A percentile compares a stretch with the other conserved stretches of the same genome.
Conservation (phyloP, 2,329 filamentous ascomycete genomes). For the Ophiostoma himal-ulmi region DNA sequence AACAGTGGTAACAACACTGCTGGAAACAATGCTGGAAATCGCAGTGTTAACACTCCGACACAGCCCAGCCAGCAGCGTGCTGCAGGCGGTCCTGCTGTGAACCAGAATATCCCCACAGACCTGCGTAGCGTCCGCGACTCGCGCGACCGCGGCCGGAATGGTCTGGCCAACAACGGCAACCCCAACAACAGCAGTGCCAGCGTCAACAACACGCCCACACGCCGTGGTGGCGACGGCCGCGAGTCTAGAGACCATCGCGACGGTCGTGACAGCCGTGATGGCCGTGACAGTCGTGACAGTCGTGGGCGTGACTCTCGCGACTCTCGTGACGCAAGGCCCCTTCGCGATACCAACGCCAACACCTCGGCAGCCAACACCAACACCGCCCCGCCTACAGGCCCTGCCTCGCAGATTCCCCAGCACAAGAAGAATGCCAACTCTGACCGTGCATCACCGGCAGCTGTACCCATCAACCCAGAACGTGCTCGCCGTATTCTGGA, state of each 20-base stretch:
- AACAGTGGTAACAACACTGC: background rate
- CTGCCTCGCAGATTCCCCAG: conserved; percentile 6
- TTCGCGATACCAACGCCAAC: background rate
- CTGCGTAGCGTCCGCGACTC: conserved; percentile 12
- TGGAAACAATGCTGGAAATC: background rate
- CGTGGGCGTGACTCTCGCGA: conserved; percentile 27
- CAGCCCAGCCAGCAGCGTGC: background rate
- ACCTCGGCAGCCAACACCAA: background rate
- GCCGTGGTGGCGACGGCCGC: conserved; percentile 31
- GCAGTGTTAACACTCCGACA: background rate
- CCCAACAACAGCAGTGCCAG: conserved; percentile 2
- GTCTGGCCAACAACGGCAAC: background rate
- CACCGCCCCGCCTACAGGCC: conserved; percentile 8
- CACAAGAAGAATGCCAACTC: conserved; percentile 17
- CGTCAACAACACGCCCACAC: conserved; percentile 18
- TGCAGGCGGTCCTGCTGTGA: background rate
- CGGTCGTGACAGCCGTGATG: conserved; percentile 34
- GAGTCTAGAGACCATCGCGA: conserved; percentile 35
- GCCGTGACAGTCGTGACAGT: conserved; percentile 29
- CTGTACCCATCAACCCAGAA: conserved; percentile 51
- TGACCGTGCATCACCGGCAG: conserved; percentile 30
- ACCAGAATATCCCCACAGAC: conserved; percentile 3
- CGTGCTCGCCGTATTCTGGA: conserved; percentile 46
- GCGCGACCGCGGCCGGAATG: conserved; percentile 11
- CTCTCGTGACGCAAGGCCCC: conserved; percentile 33